A percentile compares a stretch with the other conserved stretches of the same genome.
phyloP scores from a whole-genome alignment of 441 rosid genomes.

The Pelargonium myrrhifolium region DNA sequence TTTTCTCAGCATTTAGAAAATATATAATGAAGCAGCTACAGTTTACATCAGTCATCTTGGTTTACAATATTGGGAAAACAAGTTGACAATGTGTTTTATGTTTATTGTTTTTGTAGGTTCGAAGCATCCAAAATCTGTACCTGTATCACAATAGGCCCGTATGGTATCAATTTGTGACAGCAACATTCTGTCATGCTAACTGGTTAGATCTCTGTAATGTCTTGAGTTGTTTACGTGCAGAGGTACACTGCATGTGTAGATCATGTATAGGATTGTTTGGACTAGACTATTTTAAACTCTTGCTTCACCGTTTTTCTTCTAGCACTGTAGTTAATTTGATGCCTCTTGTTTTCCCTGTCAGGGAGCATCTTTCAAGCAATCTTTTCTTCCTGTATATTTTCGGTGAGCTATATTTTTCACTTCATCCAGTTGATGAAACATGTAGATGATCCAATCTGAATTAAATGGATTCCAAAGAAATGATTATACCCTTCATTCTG shows the following conservation, averaged over 20 bases:
- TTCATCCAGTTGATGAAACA: background rate
- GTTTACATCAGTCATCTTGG: too few species aligned
- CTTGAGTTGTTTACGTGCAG: too few species aligned
- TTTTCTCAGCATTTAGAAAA: too few species aligned
- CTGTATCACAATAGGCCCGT: conserved; percentile 69
- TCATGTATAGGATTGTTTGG: conserved; percentile 5
- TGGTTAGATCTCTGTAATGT: conserved; percentile 66
- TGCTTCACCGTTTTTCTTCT: background rate
- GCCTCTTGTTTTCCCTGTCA: conserved; percentile 29
- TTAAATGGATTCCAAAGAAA: conserved; percentile 15
- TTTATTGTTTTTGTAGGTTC: conserved; percentile 47
- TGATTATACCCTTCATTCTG: conserved; percentile 12
- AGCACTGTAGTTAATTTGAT: conserved; percentile 1
- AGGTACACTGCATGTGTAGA: too few species aligned
- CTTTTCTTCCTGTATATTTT: conserved; percentile 89
- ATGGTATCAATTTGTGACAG: conserved; percentile 86
- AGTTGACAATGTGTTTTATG: too few species aligned
- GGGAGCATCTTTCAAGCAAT: conserved; percentile 95
- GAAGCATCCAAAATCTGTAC: conserved; percentile 51
- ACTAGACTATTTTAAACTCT: too few species aligned
- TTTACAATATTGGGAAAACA: too few species aligned
- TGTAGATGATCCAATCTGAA: conserved; percentile 18
- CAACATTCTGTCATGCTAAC: conserved; percentile 85
- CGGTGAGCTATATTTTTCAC: conserved; percentile 42
- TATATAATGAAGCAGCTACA: too few species aligned